Conservation (phyloP, 2,329 filamentous ascomycete species). For the Alternaria triticimaculans region DNA sequence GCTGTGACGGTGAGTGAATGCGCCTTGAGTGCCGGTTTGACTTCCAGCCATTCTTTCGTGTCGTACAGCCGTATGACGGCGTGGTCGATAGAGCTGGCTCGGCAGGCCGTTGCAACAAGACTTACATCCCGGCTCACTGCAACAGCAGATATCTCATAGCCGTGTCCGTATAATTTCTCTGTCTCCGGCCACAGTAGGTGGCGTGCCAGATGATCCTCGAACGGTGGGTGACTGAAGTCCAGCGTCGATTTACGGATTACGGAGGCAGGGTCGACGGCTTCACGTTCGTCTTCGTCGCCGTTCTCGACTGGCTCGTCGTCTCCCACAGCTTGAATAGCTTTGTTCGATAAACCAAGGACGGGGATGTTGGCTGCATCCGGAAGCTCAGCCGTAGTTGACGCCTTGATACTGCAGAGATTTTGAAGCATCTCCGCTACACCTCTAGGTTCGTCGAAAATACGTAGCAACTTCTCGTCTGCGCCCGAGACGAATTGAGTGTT, state of each 20-base stretch:
- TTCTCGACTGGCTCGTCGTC: constrained; percentile 41
- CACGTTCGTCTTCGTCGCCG: constrained; percentile 59
- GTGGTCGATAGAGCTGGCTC: constrained; percentile 89
- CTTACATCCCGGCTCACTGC: constrained; percentile 76
- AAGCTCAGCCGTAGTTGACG: constrained; percentile 49
- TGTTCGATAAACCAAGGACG: constrained; percentile 93
- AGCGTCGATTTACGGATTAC: constrained; percentile 67
- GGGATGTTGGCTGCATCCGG: constrained; percentile 94
- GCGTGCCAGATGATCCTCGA: constrained; percentile 87
- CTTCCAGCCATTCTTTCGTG: constrained; percentile 84
- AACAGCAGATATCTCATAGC: constrained; percentile 92
- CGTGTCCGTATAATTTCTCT: constrained; percentile 97
- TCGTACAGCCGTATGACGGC: constrained; percentile 93
- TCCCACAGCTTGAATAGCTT: constrained; percentile 70
- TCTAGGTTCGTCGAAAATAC: constrained; percentile 90
- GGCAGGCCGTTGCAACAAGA: constrained; percentile 89
- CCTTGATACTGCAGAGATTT: constrained; percentile 67
- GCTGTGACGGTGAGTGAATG: constrained; percentile 87
- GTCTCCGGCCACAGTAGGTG: constrained; percentile 94
- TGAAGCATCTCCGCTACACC: constrained; percentile 78
- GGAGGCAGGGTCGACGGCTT: constrained; percentile 63
- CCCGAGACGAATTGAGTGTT: constrained; percentile 85
- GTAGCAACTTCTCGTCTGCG: constrained; percentile 96
- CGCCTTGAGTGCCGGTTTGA: constrained; percentile 80
- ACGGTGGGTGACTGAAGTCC: constrained; percentile 74